phyloP scores from a whole-genome alignment of 164 flowering plant genomes.

The Aristolochia californica region DNA sequence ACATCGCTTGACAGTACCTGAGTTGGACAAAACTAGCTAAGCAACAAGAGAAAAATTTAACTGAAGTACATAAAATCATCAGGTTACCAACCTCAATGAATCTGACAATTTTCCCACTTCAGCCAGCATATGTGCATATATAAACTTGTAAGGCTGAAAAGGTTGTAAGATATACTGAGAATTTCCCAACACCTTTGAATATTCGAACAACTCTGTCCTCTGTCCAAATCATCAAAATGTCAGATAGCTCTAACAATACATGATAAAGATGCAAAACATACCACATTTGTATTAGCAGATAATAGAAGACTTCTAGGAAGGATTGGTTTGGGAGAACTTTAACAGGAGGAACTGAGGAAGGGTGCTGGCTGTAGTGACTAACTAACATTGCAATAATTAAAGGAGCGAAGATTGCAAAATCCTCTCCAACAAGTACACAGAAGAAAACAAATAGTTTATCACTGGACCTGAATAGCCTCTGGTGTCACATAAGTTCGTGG shows the following conservation, averaged over 20 bases:
- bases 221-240: conserved; percentile 20
- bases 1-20: conserved; percentile 87
- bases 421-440: too few relatives aligned
- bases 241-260: too few relatives aligned
- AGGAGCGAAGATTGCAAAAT: too few relatives aligned
- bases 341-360: too few relatives aligned
- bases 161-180: conserved; percentile 81
- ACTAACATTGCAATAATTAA: too few relatives aligned
- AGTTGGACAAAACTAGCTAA: conserved; percentile 3
- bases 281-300: too few relatives aligned
- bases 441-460: too few relatives aligned
- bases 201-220: conserved; percentile 98
- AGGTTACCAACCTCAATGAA: conserved; percentile 55
- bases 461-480: conserved; percentile 90
- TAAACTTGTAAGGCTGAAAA: conserved; percentile 92
- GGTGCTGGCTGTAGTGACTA: too few relatives aligned
- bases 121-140: conserved; percentile 92
- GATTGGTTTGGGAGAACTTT: too few relatives aligned
- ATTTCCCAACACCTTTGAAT: conserved; percentile 90
- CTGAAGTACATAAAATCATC: not conserved
- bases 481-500: conserved; percentile 97
- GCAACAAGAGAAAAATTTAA: not conserved
- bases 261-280: too few relatives aligned
- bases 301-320: too few relatives aligned
- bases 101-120: conserved; percentile 92